Percentiles rank a stretch among this genome's conserved stretches.
Conservation (phyloP, 805 yeast genomes). For the Lipomyces spencermartinsiae region DNA sequence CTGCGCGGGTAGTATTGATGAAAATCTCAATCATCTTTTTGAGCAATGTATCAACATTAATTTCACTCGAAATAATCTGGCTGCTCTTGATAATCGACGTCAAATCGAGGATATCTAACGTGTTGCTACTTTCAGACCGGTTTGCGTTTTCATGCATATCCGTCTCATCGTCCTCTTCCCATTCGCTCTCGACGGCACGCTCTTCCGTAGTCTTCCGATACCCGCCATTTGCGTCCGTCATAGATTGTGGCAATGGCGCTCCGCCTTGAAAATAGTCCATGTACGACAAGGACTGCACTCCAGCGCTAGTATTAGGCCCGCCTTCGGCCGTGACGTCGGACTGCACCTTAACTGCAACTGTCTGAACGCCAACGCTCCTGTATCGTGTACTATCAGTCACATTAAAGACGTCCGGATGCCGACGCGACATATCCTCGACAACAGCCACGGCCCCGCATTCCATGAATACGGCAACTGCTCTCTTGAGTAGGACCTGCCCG, state of each 20-base stretch:
- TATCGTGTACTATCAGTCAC: neutral
- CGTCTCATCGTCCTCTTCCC: neutral
- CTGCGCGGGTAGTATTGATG: constrained; percentile 38
- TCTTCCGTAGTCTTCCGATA: neutral
- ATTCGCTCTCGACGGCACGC: neutral
- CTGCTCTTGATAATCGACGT: constrained; percentile 39
- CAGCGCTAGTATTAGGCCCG: neutral
- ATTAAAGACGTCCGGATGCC: constrained; percentile 14
- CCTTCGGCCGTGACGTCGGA: neutral
- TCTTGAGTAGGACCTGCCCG: constrained; percentile 17
- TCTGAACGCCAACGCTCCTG: constrained; percentile 30
- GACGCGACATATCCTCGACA: constrained; percentile 14
- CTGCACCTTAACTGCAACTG: constrained; percentile 10
- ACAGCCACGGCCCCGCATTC: constrained; percentile 31
- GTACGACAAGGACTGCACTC: neutral
- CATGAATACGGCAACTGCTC: constrained; percentile 11
- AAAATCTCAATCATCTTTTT: constrained; percentile 38
- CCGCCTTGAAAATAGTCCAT: neutral
- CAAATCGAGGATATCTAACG: constrained; percentile 39
- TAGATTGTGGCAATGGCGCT: neutral
- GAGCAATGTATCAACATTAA: constrained; percentile 35
- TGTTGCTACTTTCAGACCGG: neutral
- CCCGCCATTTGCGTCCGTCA: neutral
- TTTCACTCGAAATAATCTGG: constrained; percentile 39
- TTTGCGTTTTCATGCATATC: neutral